Base-by-base conservation (phyloP, 768 basidiomycete species). In the Leccinum rimulosum region DNA sequence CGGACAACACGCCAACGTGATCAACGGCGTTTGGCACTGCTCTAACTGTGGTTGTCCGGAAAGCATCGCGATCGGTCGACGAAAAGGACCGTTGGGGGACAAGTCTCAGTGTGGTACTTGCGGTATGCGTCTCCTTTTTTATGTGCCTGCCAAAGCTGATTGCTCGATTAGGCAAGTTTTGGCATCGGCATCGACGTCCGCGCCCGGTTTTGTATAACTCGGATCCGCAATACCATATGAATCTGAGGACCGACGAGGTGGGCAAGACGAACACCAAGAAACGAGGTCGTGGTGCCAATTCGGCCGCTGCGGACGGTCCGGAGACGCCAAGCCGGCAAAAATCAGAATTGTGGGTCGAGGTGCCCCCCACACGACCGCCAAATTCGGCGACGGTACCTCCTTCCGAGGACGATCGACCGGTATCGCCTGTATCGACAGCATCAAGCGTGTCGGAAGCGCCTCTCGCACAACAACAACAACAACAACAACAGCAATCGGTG, bases 21-120 rank as follows among this genome's bases (percentile, higher is more conserved):
- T 94, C 69, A 78, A 94, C 64, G 93, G 91, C 1, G 80, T 91
- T 4, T 97, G 95, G 95, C 92, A 94, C 75, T 98, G 95, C 70
- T 93, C 92, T 19, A 96, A 94, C 68, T 97, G 93, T 66, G 95
- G 95, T 6, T 91, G 91, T 69, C 95, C 95, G 0, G 93, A 93
- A 68, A 84, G 76, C 65, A 86, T 96, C 58, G 91, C 93, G 3
- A 77, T 93, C 47, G 94, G 94, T 3, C 77, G 92, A 61, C 80
- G 93, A 64, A 95, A 95, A 67, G 94, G 95, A 1, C 94, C 93
- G 1, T 76, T 93, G 50, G 95, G 95, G 8, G 87, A 91, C 68
- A 93, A 93, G 72, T 89, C 86, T 3, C 89, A 96, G 71, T 98
- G 95, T 74, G 92, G 91, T 33, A 81, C 84, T n/a, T 97, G 95